Evolutionary conservation across 805 yeast genomes (phyloP).

Genomic region (Ogataea henricii): DNA sequence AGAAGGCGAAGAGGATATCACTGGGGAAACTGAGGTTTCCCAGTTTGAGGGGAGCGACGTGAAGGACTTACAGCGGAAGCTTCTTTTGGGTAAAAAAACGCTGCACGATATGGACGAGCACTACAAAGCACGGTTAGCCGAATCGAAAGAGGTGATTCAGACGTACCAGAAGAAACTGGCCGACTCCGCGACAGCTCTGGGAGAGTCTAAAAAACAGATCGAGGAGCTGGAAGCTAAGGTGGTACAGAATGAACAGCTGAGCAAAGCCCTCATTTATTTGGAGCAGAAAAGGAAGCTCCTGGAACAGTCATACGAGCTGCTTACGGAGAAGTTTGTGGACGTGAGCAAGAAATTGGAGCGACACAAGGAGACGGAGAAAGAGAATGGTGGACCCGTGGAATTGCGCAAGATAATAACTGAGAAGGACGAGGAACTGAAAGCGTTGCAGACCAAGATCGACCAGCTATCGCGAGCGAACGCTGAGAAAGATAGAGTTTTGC

Average conservation of each 20-base stretch:
- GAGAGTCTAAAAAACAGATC: neutral
- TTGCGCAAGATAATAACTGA: constrained; percentile 13
- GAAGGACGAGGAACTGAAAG: constrained; percentile 14
- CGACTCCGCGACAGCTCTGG: neutral
- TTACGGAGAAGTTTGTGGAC: constrained; percentile 15
- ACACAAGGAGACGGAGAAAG: constrained; percentile 7
- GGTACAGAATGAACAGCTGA: neutral
- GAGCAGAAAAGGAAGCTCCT: constrained; percentile 8
- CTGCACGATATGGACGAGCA: constrained; percentile 13
- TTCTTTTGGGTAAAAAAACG: constrained; percentile 7
- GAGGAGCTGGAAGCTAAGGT: neutral
- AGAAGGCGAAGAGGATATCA: neutral
- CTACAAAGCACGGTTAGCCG: constrained; percentile 12
- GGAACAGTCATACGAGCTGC: constrained; percentile 14
- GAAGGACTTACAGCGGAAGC: neutral
- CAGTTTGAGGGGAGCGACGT: neutral
- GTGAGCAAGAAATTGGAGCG: constrained; percentile 10
- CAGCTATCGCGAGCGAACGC: neutral
- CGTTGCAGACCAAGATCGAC: neutral
- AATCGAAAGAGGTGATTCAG: constrained; percentile 6
- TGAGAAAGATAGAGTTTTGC: neutral
- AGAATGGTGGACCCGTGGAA: neutral
- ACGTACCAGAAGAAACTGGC: constrained; percentile 12
- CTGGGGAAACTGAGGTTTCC: neutral
- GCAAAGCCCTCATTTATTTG: neutral